Percentiles rank a stretch among this genome's conserved stretches.
Evolutionary conservation across 352 stramenopile species (phyloP).

Genomic region (Phytopythium mirpurense): DNA sequence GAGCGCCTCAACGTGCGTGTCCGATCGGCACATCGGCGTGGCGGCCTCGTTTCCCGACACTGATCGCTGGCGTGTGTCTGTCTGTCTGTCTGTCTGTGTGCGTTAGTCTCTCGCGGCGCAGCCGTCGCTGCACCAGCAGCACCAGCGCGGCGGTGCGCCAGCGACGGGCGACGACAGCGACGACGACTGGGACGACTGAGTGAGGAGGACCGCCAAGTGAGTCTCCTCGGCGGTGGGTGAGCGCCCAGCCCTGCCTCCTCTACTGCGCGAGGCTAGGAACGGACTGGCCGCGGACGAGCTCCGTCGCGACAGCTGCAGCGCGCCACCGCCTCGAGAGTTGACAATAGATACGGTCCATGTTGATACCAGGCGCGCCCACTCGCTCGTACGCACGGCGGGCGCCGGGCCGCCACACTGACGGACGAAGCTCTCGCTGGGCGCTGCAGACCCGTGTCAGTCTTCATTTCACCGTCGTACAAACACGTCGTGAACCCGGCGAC

Average conservation of each 20-base stretch:
- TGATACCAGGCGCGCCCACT: neutral
- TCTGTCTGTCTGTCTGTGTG: neutral
- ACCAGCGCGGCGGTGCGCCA: constrained; percentile 18
- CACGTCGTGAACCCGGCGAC: constrained; percentile 32
- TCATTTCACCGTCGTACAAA: constrained; percentile 24
- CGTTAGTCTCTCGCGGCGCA: constrained; percentile 51
- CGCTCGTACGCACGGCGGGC: constrained; percentile 1
- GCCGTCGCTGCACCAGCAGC: constrained; percentile 61
- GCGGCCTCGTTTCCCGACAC: too few relatives aligned
- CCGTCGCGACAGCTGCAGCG: neutral
- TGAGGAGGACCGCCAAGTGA: too few relatives aligned
- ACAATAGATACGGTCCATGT: constrained; percentile 34
- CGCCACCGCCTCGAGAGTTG: neutral
- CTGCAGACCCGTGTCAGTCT: neutral
- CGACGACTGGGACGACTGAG: constrained; percentile 82
- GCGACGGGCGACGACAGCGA: constrained; percentile 46
- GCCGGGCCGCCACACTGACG: neutral
- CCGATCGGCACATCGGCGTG: too few relatives aligned
- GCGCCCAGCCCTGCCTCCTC: too few relatives aligned
- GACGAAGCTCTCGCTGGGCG: too few relatives aligned
- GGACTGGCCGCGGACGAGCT: neutral
- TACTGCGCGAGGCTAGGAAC: neutral
- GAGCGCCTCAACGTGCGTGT: constrained; percentile 59
- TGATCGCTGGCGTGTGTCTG: too few relatives aligned
- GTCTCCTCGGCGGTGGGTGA: too few relatives aligned